phyloP scores from a whole-genome alignment of 1,284 basidiomycete species.

The Pholiota adiposa region DNA sequence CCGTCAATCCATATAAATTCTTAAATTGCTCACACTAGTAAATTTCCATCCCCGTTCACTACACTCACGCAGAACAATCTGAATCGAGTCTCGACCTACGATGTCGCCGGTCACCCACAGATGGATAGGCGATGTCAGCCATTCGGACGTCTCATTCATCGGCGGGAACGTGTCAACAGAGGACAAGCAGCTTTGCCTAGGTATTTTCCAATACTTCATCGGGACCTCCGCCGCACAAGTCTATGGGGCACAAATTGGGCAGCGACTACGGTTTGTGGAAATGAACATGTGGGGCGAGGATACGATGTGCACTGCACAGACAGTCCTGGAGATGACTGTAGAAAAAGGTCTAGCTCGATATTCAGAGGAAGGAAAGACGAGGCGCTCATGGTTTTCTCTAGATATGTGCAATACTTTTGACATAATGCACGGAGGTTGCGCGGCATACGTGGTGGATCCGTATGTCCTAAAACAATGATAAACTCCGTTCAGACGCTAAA shows the following conservation, averaged over 20 bases:
- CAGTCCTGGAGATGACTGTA: conserved; percentile 43
- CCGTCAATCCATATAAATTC: neutral
- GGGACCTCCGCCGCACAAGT: conserved; percentile 35
- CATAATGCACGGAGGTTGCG: conserved; percentile 47
- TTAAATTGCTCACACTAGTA: too few relatives aligned
- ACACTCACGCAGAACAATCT: too few relatives aligned
- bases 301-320: conserved; percentile 29
- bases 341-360: conserved; percentile 34
- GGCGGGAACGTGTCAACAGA: conserved; percentile 42
- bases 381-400: conserved; percentile 16
- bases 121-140: neutral
- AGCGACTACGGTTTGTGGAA: conserved; percentile 38
- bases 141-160: conserved; percentile 33
- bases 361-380: neutral
- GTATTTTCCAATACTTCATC: conserved; percentile 41
- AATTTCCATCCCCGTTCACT: too few relatives aligned
- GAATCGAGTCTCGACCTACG: too few relatives aligned
- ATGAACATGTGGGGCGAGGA: conserved; percentile 39
- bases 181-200: conserved; percentile 37
- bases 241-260: conserved; percentile 42
- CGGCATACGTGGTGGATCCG: conserved; percentile 49
- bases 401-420: conserved; percentile 49
- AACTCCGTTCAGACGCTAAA: neutral
- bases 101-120: neutral
- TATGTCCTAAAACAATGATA: conserved; percentile 27